Percentiles rank a stretch among this genome's conserved stretches.
phyloP scores from a whole-genome alignment of 305 asterid genomes.

The Fraxinus sp. region DNA sequence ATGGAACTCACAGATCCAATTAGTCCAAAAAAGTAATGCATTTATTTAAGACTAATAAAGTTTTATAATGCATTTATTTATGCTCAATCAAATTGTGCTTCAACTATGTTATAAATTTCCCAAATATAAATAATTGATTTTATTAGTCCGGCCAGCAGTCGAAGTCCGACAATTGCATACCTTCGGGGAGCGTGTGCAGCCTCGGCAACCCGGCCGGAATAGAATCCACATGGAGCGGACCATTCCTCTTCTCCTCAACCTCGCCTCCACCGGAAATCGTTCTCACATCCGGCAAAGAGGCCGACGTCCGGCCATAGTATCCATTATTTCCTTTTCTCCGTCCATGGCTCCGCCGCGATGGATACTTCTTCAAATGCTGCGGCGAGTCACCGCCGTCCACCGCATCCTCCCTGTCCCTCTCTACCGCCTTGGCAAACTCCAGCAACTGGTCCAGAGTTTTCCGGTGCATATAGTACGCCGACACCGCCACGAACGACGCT shows the following conservation, averaged over 20 bases:
- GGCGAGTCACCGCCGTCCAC: slow-evolving; percentile 46
- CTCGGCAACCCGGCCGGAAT: slow-evolving; percentile 80
- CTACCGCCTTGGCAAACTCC: slow-evolving; percentile 75
- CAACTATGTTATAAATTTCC: slow-evolving; percentile 1
- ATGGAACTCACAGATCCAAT: slow-evolving; percentile 10
- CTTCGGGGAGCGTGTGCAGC: slow-evolving; percentile 79
- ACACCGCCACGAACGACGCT: slow-evolving; percentile 89
- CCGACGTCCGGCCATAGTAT: slow-evolving; percentile 57
- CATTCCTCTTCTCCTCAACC: slow-evolving; percentile 55
- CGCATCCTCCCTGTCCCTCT: slow-evolving; percentile 57
- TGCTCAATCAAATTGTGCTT: not conserved
- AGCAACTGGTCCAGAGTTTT: slow-evolving; percentile 81
- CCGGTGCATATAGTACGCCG: slow-evolving; percentile 94
- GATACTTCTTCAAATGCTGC: slow-evolving; percentile 49
- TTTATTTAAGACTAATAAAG: slow-evolving; percentile 8
- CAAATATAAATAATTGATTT: not conserved
- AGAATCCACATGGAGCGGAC: slow-evolving; percentile 51
- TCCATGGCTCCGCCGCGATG: slow-evolving; percentile 35
- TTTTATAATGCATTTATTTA: not conserved
- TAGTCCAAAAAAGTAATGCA: not conserved
- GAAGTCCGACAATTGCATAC: slow-evolving; percentile 43
- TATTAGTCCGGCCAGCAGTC: slow-evolving; percentile 28
- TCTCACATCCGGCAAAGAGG: slow-evolving; percentile 76
- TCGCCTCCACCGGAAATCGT: slow-evolving; percentile 44
- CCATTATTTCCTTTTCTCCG: slow-evolving; percentile 49